Evolutionary conservation across 2,329 filamentous ascomycete species (phyloP), one percentile per base, ranked within the genome.

Genomic region (Aspergillus vadensis): DNA sequence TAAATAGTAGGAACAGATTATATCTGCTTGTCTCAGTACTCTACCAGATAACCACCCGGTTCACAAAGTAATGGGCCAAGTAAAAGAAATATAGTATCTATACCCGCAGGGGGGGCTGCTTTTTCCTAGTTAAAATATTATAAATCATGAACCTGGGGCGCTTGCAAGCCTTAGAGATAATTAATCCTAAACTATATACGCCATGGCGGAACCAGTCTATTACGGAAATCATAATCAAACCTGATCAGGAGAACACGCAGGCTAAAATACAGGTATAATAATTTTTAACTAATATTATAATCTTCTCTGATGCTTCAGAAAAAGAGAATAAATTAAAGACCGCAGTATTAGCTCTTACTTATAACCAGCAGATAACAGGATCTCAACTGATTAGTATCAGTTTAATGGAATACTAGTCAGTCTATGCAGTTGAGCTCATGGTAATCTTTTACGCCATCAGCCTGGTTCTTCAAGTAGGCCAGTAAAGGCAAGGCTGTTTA

Each of bases 151-250:
- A 63, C 55, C 21, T 66, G 2, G 44, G 59, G 8, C 57, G 64
- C 17, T 38, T 69, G 2, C 43, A 61, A 2, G 59, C 58, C 21
- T 53, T 73, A 23, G 70, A 73, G 44, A 71, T 43, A 9, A 72
- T 71, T 12, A 62, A 70, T 41, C 66, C 64, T 49, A 54, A 23
- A 1, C 67, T 64, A 17, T 53, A 63, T 25, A 50, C 61, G 53
- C 67, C 64, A 8, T 73, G 65, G 70, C 61, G 63, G 38, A 14
- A 21, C 2, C 54, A 65, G 12, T 36, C 61, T 23, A 72, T 70
- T 57, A 23, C 55, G n/a, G 58, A 69, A 52, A 70, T 72, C 19
- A 60, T 67, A 32, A 65, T 73, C 27, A 56, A 64, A 43, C 44
- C 52, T 25, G 65, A 72, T 23, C 63, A 21, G 36, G 63, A 69